Base-by-base conservation (phyloP, 345 rosid genomes). In the Schrenkiella parvula region DNA sequence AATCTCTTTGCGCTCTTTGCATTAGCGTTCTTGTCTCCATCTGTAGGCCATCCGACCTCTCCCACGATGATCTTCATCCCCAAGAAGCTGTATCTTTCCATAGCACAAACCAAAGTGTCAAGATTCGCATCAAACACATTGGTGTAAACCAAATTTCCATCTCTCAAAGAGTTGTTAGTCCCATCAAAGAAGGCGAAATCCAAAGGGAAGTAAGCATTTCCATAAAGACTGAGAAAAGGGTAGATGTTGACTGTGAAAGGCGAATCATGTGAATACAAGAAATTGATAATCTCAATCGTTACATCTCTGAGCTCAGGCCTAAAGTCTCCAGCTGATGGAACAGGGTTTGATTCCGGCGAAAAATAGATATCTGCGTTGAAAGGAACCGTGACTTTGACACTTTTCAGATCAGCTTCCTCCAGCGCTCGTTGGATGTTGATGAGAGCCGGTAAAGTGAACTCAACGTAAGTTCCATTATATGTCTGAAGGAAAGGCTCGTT, bases 1-100 rank as follows among this genome's bases (percentile, higher is more conserved):
- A 91, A 91, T 80, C 74, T 80, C 67, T 80, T 79, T 9, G 97
- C 92, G 37, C 74, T 79, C 14, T 51, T 41, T 11, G 75, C 14
- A 42, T 89, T 88, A 2, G 92, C 92, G 35, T 60, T 78, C 65
- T 71, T 80, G 43, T 88, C 80, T 21, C 95, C 92, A 25, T 91
- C 92, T 0, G 92, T 91, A 22, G 95, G 97, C 95, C 97, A 88
- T 19, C 97, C 97, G 0, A 89, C 82, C 54, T 91, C 97, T 60
- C 97, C 95, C 1, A 89, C 76, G 0, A 91, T 71, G 44, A 91
- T 84, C 60, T 79, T 78, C 89, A 85, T 78, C 34, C 77, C 82
- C 29, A 88, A 44, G 72, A 85, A 91, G 61, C 92, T 91, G 21
- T 89, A 85, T 70, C 72, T 91, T 21, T 79, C 78, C 44, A 91